Evolutionary conservation across 768 basidiomycete species (phyloP).

Genomic region (Myochromella boudieri): DNA sequence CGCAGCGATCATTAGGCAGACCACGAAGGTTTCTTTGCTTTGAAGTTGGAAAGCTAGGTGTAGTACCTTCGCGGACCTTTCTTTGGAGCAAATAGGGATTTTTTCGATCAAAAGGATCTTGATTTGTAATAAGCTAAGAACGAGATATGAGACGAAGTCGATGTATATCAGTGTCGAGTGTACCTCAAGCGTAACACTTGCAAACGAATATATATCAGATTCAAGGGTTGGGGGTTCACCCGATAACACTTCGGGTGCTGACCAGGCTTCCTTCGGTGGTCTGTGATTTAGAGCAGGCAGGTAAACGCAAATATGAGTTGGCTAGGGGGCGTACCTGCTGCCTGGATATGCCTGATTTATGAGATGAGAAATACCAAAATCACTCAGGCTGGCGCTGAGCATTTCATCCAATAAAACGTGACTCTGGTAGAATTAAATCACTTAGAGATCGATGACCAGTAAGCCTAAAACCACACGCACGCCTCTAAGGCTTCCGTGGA

Average conservation of each 20-base stretch:
- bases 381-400: not conserved
- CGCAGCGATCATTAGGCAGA: not conserved
- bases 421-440: not conserved
- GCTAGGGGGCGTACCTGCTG: not conserved
- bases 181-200: not conserved
- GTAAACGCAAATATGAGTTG: not conserved
- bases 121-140: not conserved
- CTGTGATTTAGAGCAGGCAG: not conserved
- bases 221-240: not conserved
- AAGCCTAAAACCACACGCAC: not conserved
- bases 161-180: not conserved
- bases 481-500: not conserved
- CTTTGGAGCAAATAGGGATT: not conserved
- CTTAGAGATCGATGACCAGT: not conserved
- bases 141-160: not conserved
- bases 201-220: conserved; percentile 1
- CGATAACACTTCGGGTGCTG: not conserved
- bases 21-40: too few species aligned
- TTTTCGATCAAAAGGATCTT: not conserved
- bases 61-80: not conserved
- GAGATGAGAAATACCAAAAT: conserved; percentile 1
- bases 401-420: not conserved
- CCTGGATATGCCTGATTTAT: not conserved
- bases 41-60: not conserved
- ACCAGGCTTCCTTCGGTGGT: not conserved